These are phyloP conservation scores for Amaranthus palmeri DNA, from an alignment of 148 eudicot genomes.

Conservation along the genomic window DNA sequence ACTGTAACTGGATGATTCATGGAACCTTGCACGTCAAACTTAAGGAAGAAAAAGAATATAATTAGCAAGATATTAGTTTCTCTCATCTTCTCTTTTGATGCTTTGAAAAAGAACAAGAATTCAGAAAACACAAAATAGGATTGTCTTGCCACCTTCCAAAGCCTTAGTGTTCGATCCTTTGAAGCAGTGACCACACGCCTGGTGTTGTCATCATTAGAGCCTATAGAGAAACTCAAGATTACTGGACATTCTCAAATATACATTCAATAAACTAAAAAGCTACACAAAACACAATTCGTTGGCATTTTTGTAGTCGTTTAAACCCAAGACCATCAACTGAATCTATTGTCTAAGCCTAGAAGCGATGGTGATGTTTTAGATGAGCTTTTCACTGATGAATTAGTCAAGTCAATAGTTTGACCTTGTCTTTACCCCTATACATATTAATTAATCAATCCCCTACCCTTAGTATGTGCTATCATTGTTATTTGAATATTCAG, in stretches of 20 bases:
- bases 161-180: constrained; percentile 75
- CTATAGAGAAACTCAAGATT: constrained; percentile 19
- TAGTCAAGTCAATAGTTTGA: too few species aligned
- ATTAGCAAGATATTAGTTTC: not conserved
- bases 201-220: constrained; percentile 32
- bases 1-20: constrained; percentile 39
- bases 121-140: constrained; percentile 1
- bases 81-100: not conserved
- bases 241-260: not conserved
- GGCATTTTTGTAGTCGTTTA: too few species aligned
- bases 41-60: constrained; percentile 5
- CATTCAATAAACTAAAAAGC: too few species aligned
- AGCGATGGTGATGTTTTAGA: too few species aligned
- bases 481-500: too few species aligned
- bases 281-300: too few species aligned
- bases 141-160: constrained; percentile 66
- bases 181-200: constrained; percentile 70
- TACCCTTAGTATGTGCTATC: too few species aligned
- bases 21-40: constrained; percentile 51
- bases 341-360: too few species aligned
- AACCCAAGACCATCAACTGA: too few species aligned
- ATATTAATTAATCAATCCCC: too few species aligned
- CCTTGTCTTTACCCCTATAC: too few species aligned
- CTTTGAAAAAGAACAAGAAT: not conserved
- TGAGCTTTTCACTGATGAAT: too few species aligned